Base-by-base conservation (phyloP, 208 protist species). In the Leishmania aethiopica region DNA sequence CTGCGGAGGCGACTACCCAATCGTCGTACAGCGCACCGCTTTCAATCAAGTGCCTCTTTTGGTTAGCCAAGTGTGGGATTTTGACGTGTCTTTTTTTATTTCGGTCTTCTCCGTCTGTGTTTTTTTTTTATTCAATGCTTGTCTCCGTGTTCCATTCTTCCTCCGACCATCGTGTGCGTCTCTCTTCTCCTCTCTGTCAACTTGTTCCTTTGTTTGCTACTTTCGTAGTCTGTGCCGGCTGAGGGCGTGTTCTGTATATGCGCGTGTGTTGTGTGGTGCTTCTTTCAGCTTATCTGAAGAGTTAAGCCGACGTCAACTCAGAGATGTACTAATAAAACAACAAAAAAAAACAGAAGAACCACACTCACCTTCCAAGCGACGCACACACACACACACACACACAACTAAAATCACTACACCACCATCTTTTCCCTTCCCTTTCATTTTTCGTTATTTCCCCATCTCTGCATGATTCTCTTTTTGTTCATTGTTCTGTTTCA, bases 271-370 rank as follows among this genome's bases (percentile, higher is more conserved):
- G 32, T 22, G 2, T 17, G 22, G 28, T 15, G 5, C 17, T 40
- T 69, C 32, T 10, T 69, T 69, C 62, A 32, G 57, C 25, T 69
- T 69, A 35, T 11, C 32, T 40, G 66, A 19, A 59, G 77, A 57
- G 77, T 19, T 74, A 55, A 37, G 49, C 62, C 25, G 64, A 80
- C 37, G 32, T 51, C 64, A 25, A 71, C 57, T 66, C 64, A 72
- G 57, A 51, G 47, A 42, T 19, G 67, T 19, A 70, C 28, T 57
- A 79, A 60, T 2, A 40, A 80, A 72, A 45, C 0, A 45, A 35
- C 8, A 60, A 32, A 17, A n/a, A 37, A 72, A n/a, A 69, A 69
- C 62, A 40, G 11, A 32, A 17, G 32, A 1, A 32, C 13, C 62
- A 40, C 62, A 13, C 32, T 22, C 10, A 5, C 17, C 32, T 40